Conservation (phyloP, 441 rosid species). For the Adansonia rubrostipa region DNA sequence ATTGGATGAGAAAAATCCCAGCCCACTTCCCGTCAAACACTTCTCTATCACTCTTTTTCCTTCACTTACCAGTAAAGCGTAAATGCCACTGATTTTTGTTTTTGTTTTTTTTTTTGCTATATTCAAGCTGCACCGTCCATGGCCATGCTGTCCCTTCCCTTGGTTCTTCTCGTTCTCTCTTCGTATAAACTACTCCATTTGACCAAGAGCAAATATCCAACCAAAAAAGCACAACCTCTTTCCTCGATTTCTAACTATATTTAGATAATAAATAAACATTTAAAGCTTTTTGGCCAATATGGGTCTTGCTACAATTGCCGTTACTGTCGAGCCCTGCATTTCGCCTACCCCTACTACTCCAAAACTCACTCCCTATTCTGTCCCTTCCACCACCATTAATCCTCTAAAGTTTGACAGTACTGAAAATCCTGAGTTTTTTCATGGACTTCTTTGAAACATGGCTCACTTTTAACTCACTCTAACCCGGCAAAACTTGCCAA, state of each 20-base stretch:
- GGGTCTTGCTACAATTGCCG: conserved; percentile 29
- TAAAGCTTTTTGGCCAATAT: conserved; percentile 21
- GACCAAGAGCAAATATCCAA: neutral
- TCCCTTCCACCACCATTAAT: conserved; percentile 35
- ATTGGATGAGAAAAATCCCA: neutral
- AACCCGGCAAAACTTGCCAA: conserved; percentile 27
- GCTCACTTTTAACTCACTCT: conserved; percentile 7
- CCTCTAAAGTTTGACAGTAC: conserved; percentile 23
- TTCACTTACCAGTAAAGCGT: no score
- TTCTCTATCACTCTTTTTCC: no score
- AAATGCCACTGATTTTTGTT: no score
- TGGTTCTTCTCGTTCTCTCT: no score
- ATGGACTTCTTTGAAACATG: conserved; percentile 7
- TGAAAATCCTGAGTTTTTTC: conserved; percentile 13
- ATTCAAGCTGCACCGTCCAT: no score
- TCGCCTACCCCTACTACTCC: conserved; percentile 9
- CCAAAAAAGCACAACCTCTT: neutral
- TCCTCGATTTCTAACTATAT: neutral
- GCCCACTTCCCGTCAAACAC: no score
- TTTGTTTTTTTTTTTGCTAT: no score
- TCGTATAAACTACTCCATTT: neutral
- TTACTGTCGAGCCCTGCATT: conserved; percentile 25
- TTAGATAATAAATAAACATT: neutral
- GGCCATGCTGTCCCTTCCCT: no score
- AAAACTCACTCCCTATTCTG: conserved; percentile 10